Conservation (phyloP, 768 basidiomycete species). For the Lactarius hatsudake region DNA sequence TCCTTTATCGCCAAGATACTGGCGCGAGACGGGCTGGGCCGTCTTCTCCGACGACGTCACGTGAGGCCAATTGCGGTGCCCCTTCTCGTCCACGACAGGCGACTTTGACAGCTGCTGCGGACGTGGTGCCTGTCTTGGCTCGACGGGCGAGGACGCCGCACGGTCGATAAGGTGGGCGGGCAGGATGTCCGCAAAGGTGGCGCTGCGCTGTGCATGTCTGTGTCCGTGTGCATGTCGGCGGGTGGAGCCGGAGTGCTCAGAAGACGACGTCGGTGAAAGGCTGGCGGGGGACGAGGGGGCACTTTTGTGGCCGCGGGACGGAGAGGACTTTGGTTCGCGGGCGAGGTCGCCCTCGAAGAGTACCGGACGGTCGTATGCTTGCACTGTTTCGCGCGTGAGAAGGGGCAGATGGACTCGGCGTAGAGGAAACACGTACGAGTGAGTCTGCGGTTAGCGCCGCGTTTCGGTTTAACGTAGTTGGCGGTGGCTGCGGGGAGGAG, state of each 20-base stretch:
- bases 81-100: background rate
- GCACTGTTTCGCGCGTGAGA: background rate
- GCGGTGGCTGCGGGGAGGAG: constrained; percentile 18
- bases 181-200: constrained; percentile 21
- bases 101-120: background rate
- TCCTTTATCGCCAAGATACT: background rate
- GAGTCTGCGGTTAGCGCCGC: constrained; percentile 8
- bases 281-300: background rate
- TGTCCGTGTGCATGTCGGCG: too few species aligned
- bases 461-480: background rate
- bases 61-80: background rate
- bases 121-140: background rate
- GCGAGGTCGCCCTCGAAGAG: constrained; percentile 12
- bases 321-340: background rate
- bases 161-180: constrained; percentile 15
- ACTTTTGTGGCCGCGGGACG: constrained; percentile 2
- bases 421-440: constrained; percentile 13
- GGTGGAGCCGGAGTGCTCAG: background rate
- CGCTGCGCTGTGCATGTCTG: background rate
- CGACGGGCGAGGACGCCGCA: background rate
- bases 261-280: background rate
- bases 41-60: background rate
- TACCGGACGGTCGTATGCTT: constrained; percentile 22
- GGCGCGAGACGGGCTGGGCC: background rate
- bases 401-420: background rate